These are phyloP conservation scores for Suhomyces chickasaworum DNA, from an alignment of 1,139 yeast genomes.

Conservation along the genomic window DNA sequence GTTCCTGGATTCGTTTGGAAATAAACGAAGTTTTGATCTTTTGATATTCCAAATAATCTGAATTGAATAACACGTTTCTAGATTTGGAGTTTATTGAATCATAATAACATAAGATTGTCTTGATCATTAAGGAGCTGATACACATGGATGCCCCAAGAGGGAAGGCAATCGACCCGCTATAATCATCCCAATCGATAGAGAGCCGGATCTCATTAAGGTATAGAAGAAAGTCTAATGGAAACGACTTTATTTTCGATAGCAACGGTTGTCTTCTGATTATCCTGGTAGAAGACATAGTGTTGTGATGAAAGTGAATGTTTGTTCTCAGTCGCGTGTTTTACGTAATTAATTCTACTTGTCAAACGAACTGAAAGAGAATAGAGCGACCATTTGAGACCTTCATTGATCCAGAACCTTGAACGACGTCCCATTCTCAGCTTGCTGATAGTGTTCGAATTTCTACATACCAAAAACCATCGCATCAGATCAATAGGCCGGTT, in stretches of 20 bases:
- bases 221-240: constrained; percentile 59
- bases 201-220: constrained; percentile 54
- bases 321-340: constrained; percentile 11
- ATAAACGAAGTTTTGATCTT: constrained; percentile 26
- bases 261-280: constrained; percentile 29
- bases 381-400: not conserved
- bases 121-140: constrained; percentile 22
- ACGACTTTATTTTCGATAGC: constrained; percentile 43
- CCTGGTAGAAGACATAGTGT: constrained; percentile 8
- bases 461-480: too few relatives aligned
- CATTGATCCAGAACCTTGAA: not conserved
- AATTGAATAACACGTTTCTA: constrained; percentile 29
- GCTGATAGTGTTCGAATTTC: not conserved
- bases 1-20: constrained; percentile 7
- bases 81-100: constrained; percentile 24
- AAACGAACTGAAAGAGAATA: not conserved
- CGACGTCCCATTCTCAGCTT: not conserved
- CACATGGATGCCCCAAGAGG: constrained; percentile 48
- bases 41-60: constrained; percentile 37
- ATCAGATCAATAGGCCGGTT: too few relatives aligned
- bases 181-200: constrained; percentile 67
- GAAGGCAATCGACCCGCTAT: constrained; percentile 45
- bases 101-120: constrained; percentile 25
- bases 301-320: constrained; percentile 9
- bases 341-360: not conserved